Percentiles rank a stretch among this genome's conserved stretches.
These are phyloP conservation scores for Pseudoperonospora humuli DNA, from an alignment of 352 stramenopile species.

Conservation along the genomic window DNA sequence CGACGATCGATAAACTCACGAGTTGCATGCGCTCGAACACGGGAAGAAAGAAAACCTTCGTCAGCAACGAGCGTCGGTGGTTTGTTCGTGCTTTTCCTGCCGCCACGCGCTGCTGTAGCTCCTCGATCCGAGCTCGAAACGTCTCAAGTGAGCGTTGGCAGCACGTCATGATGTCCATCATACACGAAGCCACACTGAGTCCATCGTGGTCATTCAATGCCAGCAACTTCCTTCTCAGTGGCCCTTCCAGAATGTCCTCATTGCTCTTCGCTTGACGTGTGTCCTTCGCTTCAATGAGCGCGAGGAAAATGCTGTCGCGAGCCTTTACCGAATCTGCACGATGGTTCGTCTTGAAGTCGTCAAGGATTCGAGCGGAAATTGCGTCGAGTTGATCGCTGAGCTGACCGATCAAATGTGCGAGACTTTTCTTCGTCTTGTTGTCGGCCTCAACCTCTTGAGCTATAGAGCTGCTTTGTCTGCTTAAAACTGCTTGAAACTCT, in stretches of 20 bases:
- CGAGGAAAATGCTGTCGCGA: slow-evolving; percentile 12
- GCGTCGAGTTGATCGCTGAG: slow-evolving; percentile 8
- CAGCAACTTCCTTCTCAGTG: slow-evolving; percentile 22
- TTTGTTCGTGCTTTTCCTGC: slow-evolving; percentile 44
- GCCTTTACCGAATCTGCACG: neutral
- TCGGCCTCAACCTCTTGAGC: neutral
- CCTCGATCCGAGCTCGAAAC: slow-evolving; percentile 25
- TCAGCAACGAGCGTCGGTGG: slow-evolving; percentile 51
- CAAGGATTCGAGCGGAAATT: slow-evolving; percentile 8
- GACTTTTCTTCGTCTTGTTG: slow-evolving; percentile 21
- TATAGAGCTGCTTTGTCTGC: neutral
- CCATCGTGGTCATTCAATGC: slow-evolving; percentile 45
- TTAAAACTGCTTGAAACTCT: slow-evolving; percentile 15
- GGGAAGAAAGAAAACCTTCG: slow-evolving; percentile 37
- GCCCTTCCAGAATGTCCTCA: slow-evolving; percentile 5
- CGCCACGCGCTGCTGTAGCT: slow-evolving; percentile 28
- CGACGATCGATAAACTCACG: slow-evolving; percentile 32
- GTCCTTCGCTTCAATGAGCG: neutral
- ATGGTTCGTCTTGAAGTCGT: slow-evolving; percentile 22
- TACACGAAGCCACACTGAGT: slow-evolving; percentile 53
- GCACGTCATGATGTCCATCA: slow-evolving; percentile 46
- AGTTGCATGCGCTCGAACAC: slow-evolving; percentile 40
- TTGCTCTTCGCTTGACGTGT: neutral
- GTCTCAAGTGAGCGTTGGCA: slow-evolving; percentile 30
- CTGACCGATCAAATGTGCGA: slow-evolving; percentile 14